phyloP scores from a whole-genome alignment of 1,139 yeast genomes.

The Pichia sp. region DNA sequence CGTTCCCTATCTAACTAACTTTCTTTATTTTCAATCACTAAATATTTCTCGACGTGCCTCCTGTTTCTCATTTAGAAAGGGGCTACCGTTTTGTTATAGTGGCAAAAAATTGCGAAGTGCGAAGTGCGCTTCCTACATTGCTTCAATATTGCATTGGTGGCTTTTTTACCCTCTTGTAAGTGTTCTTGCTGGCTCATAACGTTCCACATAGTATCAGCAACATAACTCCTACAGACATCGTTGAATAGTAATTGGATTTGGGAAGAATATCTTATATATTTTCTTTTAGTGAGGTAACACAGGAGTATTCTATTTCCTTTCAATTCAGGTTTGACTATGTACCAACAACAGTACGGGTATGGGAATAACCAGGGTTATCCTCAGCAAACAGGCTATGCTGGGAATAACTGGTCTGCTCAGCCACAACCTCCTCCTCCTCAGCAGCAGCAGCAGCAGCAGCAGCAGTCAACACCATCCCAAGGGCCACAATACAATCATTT shows the following conservation, averaged over 20 bases:
- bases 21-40: too few species aligned
- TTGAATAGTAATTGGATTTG: background rate
- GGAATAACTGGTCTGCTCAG: conserved; percentile 23
- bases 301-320: background rate
- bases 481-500: conserved; percentile 18
- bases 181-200: background rate
- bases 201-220: too few species aligned
- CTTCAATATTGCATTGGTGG: background rate
- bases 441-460: conserved; percentile 17
- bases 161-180: background rate
- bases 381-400: conserved; percentile 25
- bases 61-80: background rate
- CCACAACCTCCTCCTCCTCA: conserved; percentile 13
- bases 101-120: background rate
- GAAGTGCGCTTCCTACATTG: background rate
- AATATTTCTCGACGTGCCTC: too few species aligned
- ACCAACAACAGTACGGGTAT: conserved; percentile 23
- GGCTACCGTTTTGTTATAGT: background rate
- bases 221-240: background rate
- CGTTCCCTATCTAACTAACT: too few species aligned
- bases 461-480: conserved; percentile 14
- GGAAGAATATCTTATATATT: background rate
- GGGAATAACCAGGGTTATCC: conserved; percentile 18
- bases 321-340: background rate
- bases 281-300: conserved; percentile 11